Evolutionary conservation across 2,329 filamentous ascomycete genomes (phyloP).

Genomic region (Ilyonectria mors-panacis): DNA sequence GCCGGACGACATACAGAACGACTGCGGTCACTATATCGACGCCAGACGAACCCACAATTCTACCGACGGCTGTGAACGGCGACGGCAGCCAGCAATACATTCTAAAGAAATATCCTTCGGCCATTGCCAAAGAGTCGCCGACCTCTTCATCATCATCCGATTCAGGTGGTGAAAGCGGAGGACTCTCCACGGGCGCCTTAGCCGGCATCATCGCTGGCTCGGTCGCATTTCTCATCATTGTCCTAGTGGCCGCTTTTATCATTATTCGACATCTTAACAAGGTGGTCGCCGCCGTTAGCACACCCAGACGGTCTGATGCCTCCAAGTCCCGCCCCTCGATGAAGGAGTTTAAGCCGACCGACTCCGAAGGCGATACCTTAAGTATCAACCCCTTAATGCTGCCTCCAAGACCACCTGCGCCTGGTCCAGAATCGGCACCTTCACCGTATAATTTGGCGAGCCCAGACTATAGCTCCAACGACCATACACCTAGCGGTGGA

Average conservation of each 20-base stretch:
- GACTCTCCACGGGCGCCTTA: constrained; percentile 59
- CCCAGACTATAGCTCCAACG: constrained; percentile 48
- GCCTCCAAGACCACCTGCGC: constrained; percentile 47
- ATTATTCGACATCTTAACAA: constrained; percentile 66
- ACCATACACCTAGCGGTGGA: constrained; percentile 45
- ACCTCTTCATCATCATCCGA: constrained; percentile 36
- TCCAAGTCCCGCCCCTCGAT: constrained; percentile 53
- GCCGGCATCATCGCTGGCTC: constrained; percentile 70
- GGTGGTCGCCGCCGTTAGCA: constrained; percentile 58
- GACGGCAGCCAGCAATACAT: constrained; percentile 50
- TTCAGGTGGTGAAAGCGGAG: constrained; percentile 46
- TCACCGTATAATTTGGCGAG: constrained; percentile 42
- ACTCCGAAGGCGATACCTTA: constrained; percentile 61
- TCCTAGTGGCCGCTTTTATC: constrained; percentile 63
- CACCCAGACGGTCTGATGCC: constrained; percentile 52
- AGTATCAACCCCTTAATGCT: constrained; percentile 59
- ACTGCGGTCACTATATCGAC: constrained; percentile 58
- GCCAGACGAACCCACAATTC: constrained; percentile 54
- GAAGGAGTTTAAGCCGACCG: constrained; percentile 56
- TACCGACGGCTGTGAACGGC: constrained; percentile 43
- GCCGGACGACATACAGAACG: constrained; percentile 57
- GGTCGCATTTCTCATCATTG: constrained; percentile 62
- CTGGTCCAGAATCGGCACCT: constrained; percentile 39
- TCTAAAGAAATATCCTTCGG: constrained; percentile 61
- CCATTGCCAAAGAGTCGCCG: constrained; percentile 58